Conservation (phyloP, 1,284 basidiomycete genomes). For the Cutaneotrichosporon mucoides region DNA sequence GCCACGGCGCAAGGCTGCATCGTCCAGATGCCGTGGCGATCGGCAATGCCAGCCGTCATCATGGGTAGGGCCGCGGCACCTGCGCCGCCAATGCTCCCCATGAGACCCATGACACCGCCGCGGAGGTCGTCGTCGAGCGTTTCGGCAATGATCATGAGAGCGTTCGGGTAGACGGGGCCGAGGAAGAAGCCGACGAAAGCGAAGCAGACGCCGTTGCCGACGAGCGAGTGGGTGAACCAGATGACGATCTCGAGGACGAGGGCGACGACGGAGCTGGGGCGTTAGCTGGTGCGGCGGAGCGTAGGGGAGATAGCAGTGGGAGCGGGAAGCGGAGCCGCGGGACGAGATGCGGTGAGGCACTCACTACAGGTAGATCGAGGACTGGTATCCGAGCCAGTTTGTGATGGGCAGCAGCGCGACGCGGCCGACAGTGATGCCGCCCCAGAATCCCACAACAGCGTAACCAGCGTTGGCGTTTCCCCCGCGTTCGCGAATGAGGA, state of each 20-base stretch:
- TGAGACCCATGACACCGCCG: conserved; percentile 59
- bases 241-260: conserved; percentile 55
- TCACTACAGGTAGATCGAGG: conserved; percentile 25
- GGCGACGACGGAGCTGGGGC: conserved; percentile 9
- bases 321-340: not conserved
- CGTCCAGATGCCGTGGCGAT: conserved; percentile 18
- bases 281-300: too few species aligned
- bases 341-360: not conserved
- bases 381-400: conserved; percentile 21
- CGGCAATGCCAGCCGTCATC: conserved; percentile 16
- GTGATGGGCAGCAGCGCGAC: conserved; percentile 27
- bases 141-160: conserved; percentile 57
- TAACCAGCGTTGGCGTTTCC: conserved; percentile 17
- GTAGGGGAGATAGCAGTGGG: too few species aligned
- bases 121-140: conserved; percentile 60
- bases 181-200: conserved; percentile 54
- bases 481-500: conserved; percentile 20
- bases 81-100: conserved; percentile 58
- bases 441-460: conserved; percentile 24
- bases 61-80: conserved; percentile 62
- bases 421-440: conserved; percentile 23
- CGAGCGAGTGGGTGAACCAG: conserved; percentile 59
- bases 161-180: conserved; percentile 59
- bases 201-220: conserved; percentile 56
- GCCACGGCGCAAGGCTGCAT: conserved; percentile 17